Base-by-base conservation (phyloP, 352 stramenopile genomes). In the Halophytophthora polymorphica region DNA sequence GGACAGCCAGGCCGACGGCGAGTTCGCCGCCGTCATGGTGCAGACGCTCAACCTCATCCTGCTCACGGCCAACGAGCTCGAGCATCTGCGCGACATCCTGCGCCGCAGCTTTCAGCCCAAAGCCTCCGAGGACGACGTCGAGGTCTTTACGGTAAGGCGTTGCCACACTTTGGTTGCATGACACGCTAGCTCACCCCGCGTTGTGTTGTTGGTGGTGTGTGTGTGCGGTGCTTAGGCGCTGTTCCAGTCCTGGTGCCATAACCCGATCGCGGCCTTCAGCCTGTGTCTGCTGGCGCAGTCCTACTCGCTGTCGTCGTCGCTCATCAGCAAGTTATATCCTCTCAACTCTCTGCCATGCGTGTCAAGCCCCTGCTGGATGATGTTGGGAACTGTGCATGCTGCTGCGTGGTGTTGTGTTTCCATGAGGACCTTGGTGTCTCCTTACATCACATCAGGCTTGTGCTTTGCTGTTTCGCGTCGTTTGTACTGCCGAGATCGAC, bases 11-110 rank as follows among this genome's bases (percentile, higher is more conserved):
- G 61, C 68, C 11, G 85, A 98, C 51, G 71, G 88, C 45, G 95
- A 99, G 50, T 99, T 99, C 71, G 90, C 97, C 12, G 91, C 90
- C 0, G 96, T 99, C 15, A 99, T 99, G 95, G 96, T 99, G 6
- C 97, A 99, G 78, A 98, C 96, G 29, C 78, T 99, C 8, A 99
- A 99, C 58, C 67, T 99, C 7, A 99, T 99, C 56, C 64, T 99
- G 29, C 73, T 99, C 0, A 99, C 98, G 7, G 96, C 97, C 1
- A 96, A 93, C 18, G 98, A 99, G 69, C 74, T 99, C n/a, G 79
- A 93, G 44, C 83, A 92, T 23, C 57, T 95, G 12, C 85, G 83
- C 13, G 71, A 88, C 25, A 84, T 91, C 25, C 52, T 95, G 39
- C 80, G 85, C 6, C 78, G 80, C 18, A 90, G 85, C 48, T 93